Conservation (phyloP, 352 stramenopile genomes). For the Hyaloperonospora arabidopsidis region DNA sequence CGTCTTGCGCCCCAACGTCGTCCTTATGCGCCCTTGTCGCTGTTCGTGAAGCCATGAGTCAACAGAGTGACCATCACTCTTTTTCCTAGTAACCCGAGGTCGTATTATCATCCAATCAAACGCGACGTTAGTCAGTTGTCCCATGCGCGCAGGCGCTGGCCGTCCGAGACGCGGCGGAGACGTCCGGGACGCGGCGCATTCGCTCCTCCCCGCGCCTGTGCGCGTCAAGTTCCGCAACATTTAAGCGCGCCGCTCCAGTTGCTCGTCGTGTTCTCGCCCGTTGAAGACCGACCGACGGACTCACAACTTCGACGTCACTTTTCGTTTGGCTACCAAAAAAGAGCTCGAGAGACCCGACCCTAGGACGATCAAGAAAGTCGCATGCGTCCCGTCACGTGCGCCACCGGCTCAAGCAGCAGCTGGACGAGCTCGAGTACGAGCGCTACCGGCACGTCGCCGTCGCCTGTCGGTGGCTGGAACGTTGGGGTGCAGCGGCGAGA, state of each 20-base stretch:
- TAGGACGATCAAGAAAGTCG: conserved; percentile 2
- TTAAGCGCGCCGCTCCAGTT: neutral
- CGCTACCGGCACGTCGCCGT: conserved; percentile 23
- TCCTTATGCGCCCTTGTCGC: neutral
- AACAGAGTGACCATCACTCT: neutral
- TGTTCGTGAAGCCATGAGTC: neutral
- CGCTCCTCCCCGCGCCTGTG: neutral
- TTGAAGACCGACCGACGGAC: no score
- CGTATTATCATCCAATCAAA: conserved; percentile 11
- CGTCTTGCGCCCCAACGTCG: neutral
- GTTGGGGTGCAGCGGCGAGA: conserved; percentile 55
- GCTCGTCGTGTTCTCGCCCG: neutral
- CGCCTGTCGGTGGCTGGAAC: conserved; percentile 31
- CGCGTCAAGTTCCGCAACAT: neutral
- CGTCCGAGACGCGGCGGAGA: conserved; percentile 1
- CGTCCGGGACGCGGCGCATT: conserved; percentile 11
- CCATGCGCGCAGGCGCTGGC: neutral
- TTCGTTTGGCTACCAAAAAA: neutral
- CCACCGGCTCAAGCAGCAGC: neutral
- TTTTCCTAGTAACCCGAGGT: neutral
- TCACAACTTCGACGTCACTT: no score
- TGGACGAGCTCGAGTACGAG: conserved; percentile 4
- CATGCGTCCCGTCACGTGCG: conserved; percentile 27
- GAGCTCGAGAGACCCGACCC: conserved; percentile 7
- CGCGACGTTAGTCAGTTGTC: neutral